Conservation (phyloP, 2,329 filamentous ascomycete species). For the Rhytidhysteron rufulum region DNA sequence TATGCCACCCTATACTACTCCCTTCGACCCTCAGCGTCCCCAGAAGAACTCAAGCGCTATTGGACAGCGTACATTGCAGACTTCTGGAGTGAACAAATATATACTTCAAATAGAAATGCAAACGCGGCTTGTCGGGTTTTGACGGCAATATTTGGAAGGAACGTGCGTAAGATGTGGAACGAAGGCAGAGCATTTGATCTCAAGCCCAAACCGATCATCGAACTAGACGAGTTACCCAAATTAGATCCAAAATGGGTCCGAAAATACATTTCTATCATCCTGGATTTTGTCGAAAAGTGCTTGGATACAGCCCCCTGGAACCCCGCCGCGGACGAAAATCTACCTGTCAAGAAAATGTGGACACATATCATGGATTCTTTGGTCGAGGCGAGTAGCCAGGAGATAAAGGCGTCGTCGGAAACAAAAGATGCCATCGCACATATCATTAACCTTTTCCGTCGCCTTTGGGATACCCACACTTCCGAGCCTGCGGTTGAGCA, state of each 20-base stretch:
- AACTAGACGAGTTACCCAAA: slow-evolving; percentile 71
- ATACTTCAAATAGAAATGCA: slow-evolving; percentile 18
- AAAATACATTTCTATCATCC: slow-evolving; percentile 62
- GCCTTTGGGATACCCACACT: slow-evolving; percentile 61
- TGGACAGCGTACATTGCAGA: slow-evolving; percentile 74
- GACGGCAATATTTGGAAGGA: slow-evolving; percentile 63
- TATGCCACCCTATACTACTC: slow-evolving; percentile 70
- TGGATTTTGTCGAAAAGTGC: slow-evolving; percentile 57
- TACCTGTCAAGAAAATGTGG: slow-evolving; percentile 59
- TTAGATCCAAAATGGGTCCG: slow-evolving; percentile 86
- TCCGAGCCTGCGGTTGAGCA: slow-evolving; percentile 28
- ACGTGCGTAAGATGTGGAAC: slow-evolving; percentile 62
- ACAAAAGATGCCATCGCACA: slow-evolving; percentile 74
- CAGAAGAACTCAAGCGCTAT: slow-evolving; percentile 65
- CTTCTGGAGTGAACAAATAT: slow-evolving; percentile 48
- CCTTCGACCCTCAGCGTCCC: slow-evolving; percentile 65
- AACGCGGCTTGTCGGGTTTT: slow-evolving; percentile 58
- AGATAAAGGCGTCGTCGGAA: slow-evolving; percentile 83
- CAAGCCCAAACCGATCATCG: slow-evolving; percentile 41
- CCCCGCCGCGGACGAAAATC: slow-evolving; percentile 29
- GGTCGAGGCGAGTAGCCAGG: slow-evolving; percentile 69
- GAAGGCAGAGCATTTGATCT: slow-evolving; percentile 65
- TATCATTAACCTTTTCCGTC: slow-evolving; percentile 65
- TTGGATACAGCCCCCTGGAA: slow-evolving; percentile 50
- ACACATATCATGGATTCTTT: slow-evolving; percentile 59